phyloP scores from a whole-genome alignment of 2,329 filamentous ascomycete species.

The Peltaster fructicola region DNA sequence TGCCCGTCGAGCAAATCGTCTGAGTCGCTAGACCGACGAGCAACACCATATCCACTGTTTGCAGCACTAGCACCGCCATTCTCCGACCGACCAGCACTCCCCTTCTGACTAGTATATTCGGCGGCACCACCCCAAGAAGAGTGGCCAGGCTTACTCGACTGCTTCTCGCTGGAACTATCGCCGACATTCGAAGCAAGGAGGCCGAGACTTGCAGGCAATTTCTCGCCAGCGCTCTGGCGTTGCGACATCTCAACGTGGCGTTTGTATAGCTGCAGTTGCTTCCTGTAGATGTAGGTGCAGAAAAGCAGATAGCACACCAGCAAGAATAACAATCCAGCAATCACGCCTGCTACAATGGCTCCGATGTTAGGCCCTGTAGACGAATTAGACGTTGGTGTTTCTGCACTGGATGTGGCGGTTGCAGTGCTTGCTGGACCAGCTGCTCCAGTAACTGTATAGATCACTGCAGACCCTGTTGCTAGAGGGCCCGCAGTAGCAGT shows the following conservation, averaged over 20 bases:
- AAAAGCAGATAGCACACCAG: conserved; percentile 49
- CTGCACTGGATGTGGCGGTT: conserved; percentile 21
- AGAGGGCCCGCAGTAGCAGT: conserved; percentile 51
- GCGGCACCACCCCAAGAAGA: conserved; percentile 14
- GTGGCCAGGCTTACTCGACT: conserved; percentile 10
- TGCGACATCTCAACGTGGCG: conserved; percentile 50
- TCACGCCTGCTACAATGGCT: conserved; percentile 39
- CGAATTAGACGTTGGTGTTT: conserved; percentile 6
- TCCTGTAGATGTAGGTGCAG: conserved; percentile 56
- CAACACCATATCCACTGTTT: conserved; percentile 27
- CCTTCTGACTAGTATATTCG: conserved; percentile 5
- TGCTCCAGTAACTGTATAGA: conserved; percentile 44
- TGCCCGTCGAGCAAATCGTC: conserved; percentile 44
- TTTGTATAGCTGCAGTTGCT: conserved; percentile 52
- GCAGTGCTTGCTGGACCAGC: conserved; percentile 30
- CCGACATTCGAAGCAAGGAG: conserved; percentile 12
- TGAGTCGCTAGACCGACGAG: no score
- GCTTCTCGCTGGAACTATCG: conserved; percentile 8
- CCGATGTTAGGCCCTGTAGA: conserved; percentile 29
- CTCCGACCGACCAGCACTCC: conserved; percentile 7
- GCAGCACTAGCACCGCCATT: conserved; percentile 14
- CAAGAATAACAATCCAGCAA: conserved; percentile 48
- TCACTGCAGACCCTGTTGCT: conserved; percentile 49
- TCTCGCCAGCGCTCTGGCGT: conserved; percentile 30
- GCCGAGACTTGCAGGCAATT: conserved; percentile 14